Evolutionary conservation across 2,329 filamentous ascomycete genomes (phyloP).

Genomic region (Penicillium sp.): DNA sequence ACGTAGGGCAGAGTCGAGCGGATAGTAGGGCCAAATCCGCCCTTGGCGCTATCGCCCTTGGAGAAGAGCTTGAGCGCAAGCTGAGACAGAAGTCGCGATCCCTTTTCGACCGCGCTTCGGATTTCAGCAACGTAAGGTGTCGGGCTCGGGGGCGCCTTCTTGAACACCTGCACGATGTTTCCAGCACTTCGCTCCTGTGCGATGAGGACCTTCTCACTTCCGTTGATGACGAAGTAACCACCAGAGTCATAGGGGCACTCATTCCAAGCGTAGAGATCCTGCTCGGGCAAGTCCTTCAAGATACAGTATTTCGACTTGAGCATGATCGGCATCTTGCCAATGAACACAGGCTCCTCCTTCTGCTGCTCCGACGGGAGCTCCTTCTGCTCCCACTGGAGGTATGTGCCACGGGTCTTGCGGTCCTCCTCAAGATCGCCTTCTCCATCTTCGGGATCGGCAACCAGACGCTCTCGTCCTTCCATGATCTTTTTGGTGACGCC

Average conservation of each 20-base stretch:
- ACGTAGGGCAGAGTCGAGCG: constrained; percentile 90
- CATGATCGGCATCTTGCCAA: constrained; percentile 96
- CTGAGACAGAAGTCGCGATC: constrained; percentile 88
- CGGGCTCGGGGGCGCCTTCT: constrained; percentile 88
- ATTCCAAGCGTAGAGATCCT: constrained; percentile 83
- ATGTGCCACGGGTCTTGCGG: constrained; percentile 43
- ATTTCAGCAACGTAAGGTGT: constrained; percentile 95
- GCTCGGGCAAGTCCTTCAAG: constrained; percentile 74
- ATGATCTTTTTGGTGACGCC: constrained; percentile 81
- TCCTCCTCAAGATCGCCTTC: constrained; percentile 52
- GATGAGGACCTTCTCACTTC: constrained; percentile 96
- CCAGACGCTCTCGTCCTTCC: constrained; percentile 70
- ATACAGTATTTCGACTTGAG: constrained; percentile 95
- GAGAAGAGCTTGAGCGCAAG: constrained; percentile 85
- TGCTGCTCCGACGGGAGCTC: constrained; percentile 47
- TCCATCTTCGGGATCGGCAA: constrained; percentile 62
- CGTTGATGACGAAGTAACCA: constrained; percentile 99
- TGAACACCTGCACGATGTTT: constrained; percentile 98
- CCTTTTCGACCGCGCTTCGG: constrained; percentile 91
- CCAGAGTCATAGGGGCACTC: constrained; percentile 98
- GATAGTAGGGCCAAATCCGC: constrained; percentile 80
- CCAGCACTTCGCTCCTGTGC: constrained; percentile 95
- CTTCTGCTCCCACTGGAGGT: constrained; percentile 48
- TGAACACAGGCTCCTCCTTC: constrained; percentile 72
- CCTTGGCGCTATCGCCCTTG: constrained; percentile 74